phyloP scores from a whole-genome alignment of 176 grass and related monocot genomes.

The Saccharum spontaneum region DNA sequence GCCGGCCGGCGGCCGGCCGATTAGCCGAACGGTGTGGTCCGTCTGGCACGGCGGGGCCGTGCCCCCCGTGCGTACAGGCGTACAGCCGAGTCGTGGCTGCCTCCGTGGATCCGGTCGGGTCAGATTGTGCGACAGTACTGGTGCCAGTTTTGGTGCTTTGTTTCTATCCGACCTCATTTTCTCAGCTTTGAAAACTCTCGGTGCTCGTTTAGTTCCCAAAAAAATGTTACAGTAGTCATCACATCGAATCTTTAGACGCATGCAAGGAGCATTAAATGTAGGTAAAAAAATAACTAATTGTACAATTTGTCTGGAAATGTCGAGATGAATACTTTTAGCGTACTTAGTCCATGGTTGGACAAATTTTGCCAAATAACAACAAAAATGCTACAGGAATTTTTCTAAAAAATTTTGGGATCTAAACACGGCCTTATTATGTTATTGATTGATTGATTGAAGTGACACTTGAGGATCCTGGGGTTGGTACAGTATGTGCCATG shows the following conservation, averaged over 20 bases:
- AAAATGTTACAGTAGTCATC: too few species aligned
- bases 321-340: too few species aligned
- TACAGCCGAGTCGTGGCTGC: background rate
- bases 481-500: background rate
- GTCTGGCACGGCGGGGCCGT: background rate
- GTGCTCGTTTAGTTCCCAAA: too few species aligned
- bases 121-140: background rate
- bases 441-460: background rate
- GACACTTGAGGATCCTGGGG: background rate
- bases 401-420: too few species aligned
- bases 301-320: too few species aligned
- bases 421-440: background rate
- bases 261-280: too few species aligned
- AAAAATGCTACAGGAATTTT: too few species aligned
- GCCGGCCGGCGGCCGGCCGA: background rate
- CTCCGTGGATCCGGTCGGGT: background rate
- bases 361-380: too few species aligned
- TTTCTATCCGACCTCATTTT: conserved; percentile 12
- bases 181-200: background rate
- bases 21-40: background rate
- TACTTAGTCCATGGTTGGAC: too few species aligned
- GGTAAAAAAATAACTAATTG: too few species aligned
- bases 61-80: background rate
- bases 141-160: background rate
- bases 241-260: too few species aligned